A percentile compares a stretch with the other conserved stretches of the same genome.
Evolutionary conservation across 2,329 filamentous ascomycete species (phyloP).

Genomic region (Colletotrichum abscissum): DNA sequence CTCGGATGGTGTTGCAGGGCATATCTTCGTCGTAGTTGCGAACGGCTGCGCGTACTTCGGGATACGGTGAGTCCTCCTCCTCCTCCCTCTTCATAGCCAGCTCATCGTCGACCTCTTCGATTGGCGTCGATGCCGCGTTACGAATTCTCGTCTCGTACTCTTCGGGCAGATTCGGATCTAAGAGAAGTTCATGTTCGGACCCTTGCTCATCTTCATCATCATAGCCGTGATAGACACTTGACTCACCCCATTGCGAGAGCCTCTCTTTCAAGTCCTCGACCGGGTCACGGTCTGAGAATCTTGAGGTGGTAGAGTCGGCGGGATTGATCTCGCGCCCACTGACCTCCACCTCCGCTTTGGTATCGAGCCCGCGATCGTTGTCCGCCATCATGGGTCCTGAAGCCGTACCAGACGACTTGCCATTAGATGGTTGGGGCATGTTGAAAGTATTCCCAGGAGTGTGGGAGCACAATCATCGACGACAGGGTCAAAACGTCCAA

Average conservation of each 20-base stretch:
- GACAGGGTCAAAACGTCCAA: conserved; percentile 1
- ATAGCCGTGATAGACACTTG: conserved; percentile 48
- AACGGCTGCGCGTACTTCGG: conserved; percentile 73
- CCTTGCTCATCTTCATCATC: conserved; percentile 57
- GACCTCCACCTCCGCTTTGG: conserved; percentile 43
- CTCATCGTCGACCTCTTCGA: conserved; percentile 44
- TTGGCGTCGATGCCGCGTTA: conserved; percentile 12
- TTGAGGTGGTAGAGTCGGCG: conserved; percentile 35
- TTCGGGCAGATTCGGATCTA: conserved; percentile 63
- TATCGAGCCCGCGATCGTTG: conserved; percentile 41
- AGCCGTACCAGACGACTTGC: conserved; percentile 47
- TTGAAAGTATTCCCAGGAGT: conserved; percentile 35
- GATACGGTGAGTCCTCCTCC: conserved; percentile 71
- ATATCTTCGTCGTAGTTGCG: conserved; percentile 73
- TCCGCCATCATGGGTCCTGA: conserved; percentile 38
- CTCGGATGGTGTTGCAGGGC: conserved; percentile 74
- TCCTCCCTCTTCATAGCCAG: conserved; percentile 52
- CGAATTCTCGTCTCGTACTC: conserved; percentile 52
- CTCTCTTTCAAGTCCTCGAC: conserved; percentile 49
- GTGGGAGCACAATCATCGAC: conserved; percentile 31
- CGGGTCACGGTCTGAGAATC: conserved; percentile 37
- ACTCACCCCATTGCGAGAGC: conserved; percentile 54
- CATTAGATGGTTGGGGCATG: conserved; percentile 46
- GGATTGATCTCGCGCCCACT: conserved; percentile 43
- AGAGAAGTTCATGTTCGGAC: conserved; percentile 66